These are phyloP conservation scores for Kwoniella dejecticola DNA, from an alignment of 768 basidiomycete species.

Conservation along the genomic window DNA sequence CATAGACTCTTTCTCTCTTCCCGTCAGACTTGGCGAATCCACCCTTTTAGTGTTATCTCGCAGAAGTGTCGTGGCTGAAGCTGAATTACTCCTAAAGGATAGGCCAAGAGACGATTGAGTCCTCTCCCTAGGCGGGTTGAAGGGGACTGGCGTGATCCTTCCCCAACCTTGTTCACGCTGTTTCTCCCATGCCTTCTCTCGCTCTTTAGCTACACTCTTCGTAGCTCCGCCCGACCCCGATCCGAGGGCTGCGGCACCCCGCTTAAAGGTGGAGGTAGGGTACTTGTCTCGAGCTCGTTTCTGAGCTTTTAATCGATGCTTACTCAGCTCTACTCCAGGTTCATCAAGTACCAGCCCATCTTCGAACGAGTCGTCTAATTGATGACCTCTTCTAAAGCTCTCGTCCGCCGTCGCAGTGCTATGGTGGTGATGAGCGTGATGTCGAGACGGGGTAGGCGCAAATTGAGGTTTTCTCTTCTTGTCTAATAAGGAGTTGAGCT, in stretches of 20 bases:
- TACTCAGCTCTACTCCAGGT: slow-evolving; percentile 42
- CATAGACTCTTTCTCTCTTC: slow-evolving; percentile 20
- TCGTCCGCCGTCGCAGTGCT: slow-evolving; percentile 1
- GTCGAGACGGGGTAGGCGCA: slow-evolving; percentile 8
- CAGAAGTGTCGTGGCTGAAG: slow-evolving; percentile 18
- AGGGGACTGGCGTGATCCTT: slow-evolving; percentile 23
- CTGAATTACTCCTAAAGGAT: slow-evolving; percentile 38
- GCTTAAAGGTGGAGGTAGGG: background rate
- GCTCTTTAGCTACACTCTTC: slow-evolving; percentile 15
- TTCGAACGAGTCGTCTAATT: slow-evolving; percentile 48
- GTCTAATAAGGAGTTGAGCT: slow-evolving; percentile 51
- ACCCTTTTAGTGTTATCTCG: slow-evolving; percentile 1
- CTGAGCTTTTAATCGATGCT: slow-evolving; percentile 30
- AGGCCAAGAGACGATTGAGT: slow-evolving; percentile 12
- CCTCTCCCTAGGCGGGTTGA: background rate
- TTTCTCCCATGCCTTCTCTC: slow-evolving; percentile 34
- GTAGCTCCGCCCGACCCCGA: background rate
- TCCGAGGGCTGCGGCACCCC: background rate
- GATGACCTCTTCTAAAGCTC: slow-evolving; percentile 7
- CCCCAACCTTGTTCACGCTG: slow-evolving; percentile 43
- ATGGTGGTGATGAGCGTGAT: slow-evolving; percentile 5
- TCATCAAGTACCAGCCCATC: slow-evolving; percentile 52
- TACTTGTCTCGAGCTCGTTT: slow-evolving; percentile 20
- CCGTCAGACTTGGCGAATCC: slow-evolving; percentile 10
- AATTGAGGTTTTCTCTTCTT: slow-evolving; percentile 47